A percentile compares a stretch with the other conserved stretches of the same genome.
Evolutionary conservation across 139 green algal genomes (phyloP).

Genomic region (Haematococcus lacustris): DNA sequence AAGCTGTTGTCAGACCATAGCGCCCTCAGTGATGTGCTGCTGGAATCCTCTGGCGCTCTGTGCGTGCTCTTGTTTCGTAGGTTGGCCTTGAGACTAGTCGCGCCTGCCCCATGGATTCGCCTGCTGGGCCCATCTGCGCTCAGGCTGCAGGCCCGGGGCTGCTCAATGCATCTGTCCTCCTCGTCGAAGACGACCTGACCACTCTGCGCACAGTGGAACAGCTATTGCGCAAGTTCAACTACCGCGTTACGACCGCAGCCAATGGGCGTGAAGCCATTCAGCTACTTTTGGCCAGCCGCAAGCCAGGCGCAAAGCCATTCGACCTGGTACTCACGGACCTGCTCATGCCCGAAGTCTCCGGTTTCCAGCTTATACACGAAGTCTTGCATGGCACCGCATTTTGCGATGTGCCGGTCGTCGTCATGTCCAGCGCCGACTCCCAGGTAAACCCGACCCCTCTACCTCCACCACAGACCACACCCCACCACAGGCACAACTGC

Average conservation of each 20-base stretch:
- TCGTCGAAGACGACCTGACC: conserved; percentile 17
- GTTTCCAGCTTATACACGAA: conserved; percentile 27
- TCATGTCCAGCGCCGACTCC: conserved; percentile 24
- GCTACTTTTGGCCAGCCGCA: background rate
- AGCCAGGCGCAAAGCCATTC: background rate
- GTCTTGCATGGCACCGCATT: conserved; percentile 12
- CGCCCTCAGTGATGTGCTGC: no score
- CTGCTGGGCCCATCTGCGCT: no score
- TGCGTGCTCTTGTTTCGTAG: no score
- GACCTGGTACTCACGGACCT: conserved; percentile 25
- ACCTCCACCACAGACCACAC: no score
- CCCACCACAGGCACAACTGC: conserved; percentile 9
- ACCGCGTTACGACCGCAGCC: background rate
- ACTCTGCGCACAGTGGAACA: conserved; percentile 14
- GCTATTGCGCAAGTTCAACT: conserved; percentile 8
- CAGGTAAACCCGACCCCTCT: background rate
- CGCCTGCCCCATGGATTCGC: no score
- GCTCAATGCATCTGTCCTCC: no score
- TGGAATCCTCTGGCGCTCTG: no score
- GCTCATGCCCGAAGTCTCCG: conserved; percentile 24
- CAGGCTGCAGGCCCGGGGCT: no score
- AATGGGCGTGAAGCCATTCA: conserved; percentile 7
- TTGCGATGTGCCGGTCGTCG: conserved; percentile 21
- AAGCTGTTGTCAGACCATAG: no score
- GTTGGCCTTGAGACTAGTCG: no score